A percentile compares a stretch with the other conserved stretches of the same genome.
Evolutionary conservation across 495 filamentous ascomycete genomes (phyloP).

Genomic region (Lophium mytilinum): DNA sequence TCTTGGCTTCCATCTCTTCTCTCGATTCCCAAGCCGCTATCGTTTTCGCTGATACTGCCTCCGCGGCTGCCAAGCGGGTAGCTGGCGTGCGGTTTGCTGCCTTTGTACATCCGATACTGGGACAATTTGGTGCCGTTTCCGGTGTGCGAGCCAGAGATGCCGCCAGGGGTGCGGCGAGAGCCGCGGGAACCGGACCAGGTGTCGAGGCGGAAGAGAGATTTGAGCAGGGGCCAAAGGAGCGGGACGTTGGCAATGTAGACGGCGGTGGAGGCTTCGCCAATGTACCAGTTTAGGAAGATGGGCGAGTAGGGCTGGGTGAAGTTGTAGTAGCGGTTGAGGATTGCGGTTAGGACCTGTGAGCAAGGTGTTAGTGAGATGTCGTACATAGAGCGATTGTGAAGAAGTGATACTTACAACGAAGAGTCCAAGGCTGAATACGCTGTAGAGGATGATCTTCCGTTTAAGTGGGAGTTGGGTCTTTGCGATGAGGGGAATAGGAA

Average conservation of each 20-base stretch:
- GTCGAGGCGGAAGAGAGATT: conserved; percentile 11
- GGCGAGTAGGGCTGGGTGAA: conserved; percentile 46
- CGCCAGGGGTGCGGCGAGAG: not conserved
- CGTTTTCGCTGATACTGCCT: too few relatives aligned
- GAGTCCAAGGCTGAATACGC: conserved; percentile 45
- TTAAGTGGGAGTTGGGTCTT: conserved; percentile 41
- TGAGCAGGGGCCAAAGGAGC: conserved; percentile 51
- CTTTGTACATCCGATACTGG: too few relatives aligned
- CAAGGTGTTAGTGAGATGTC: not conserved
- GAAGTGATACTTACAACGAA: conserved; percentile 40
- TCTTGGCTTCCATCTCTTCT: too few relatives aligned
- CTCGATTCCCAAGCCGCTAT: too few relatives aligned
- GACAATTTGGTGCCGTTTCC: too few relatives aligned
- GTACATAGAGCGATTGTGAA: not conserved
- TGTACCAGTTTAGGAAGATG: conserved; percentile 58
- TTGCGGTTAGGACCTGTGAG: conserved; percentile 45
- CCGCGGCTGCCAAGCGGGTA: too few relatives aligned
- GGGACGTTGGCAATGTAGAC: conserved; percentile 58
- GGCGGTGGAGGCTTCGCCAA: conserved; percentile 52
- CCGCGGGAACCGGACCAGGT: not conserved
- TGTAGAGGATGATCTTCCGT: conserved; percentile 44
- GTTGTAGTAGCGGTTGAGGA: conserved; percentile 58
- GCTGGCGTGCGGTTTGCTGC: too few relatives aligned
- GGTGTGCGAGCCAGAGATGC: too few relatives aligned
- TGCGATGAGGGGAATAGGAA: conserved; percentile 53